phyloP scores from a whole-genome alignment of 139 green algal genomes.

The Zygnema circumcarinatum region DNA sequence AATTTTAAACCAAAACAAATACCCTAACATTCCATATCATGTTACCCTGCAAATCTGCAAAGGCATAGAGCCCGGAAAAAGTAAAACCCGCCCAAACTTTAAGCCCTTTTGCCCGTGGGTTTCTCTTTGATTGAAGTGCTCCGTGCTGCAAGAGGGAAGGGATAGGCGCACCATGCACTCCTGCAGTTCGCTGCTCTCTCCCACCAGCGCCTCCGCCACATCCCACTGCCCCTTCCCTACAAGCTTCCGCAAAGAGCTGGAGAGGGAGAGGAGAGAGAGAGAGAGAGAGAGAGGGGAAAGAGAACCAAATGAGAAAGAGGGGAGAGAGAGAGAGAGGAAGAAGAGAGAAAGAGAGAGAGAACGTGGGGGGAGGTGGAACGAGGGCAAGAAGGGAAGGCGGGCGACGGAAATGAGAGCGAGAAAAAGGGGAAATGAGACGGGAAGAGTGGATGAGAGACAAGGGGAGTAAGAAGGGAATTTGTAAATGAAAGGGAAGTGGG shows the following conservation, averaged over 20 bases:
- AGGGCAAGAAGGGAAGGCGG: background rate
- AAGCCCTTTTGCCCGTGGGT: too few relatives aligned
- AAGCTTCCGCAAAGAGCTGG: background rate
- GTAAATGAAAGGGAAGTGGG: too few relatives aligned
- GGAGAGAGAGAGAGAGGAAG: background rate
- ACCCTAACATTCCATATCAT: too few relatives aligned
- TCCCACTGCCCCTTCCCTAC: background rate
- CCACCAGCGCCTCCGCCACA: background rate
- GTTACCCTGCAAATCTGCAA: too few relatives aligned
- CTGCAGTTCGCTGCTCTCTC: background rate
- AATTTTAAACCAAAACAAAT: too few relatives aligned
- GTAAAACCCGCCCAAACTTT: too few relatives aligned
- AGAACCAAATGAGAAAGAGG: background rate
- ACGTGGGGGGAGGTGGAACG: background rate
- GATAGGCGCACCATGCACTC: slow-evolving; percentile 4
- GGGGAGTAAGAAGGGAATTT: too few relatives aligned
- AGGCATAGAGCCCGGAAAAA: too few relatives aligned
- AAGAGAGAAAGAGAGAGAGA: background rate
- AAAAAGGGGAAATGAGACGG: background rate
- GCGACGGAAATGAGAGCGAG: background rate
- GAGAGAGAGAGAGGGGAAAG: background rate
- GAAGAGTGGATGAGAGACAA: background rate
- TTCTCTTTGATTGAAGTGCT: too few relatives aligned
- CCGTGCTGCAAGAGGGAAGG: too few relatives aligned
- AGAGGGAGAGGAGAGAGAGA: background rate